Conservation (phyloP, 2,329 filamentous ascomycete genomes). For the Nothophaeocryptopus gaeumannii region DNA sequence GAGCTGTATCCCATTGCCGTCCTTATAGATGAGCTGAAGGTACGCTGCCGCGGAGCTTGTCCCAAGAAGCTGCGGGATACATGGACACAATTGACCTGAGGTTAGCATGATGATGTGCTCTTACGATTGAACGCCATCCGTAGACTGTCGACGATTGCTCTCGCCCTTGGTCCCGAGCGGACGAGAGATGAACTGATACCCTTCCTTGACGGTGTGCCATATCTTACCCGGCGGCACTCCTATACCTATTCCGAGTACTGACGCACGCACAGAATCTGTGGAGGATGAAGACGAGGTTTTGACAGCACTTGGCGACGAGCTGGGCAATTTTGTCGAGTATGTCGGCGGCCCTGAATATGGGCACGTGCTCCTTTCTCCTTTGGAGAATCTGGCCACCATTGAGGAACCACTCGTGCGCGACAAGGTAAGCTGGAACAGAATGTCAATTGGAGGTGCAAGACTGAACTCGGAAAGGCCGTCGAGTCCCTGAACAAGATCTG, state of each 20-base stretch:
- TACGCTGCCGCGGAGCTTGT: slow-evolving; percentile 44
- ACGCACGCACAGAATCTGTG: slow-evolving; percentile 73
- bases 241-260: slow-evolving; percentile 22
- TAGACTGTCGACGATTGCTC: slow-evolving; percentile 94
- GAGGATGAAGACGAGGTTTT: slow-evolving; percentile 99
- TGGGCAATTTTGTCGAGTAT: slow-evolving; percentile 95
- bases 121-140: slow-evolving; percentile 98
- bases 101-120: slow-evolving; percentile 94
- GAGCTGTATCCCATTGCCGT: slow-evolving; percentile 99
- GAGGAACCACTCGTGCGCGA: slow-evolving; percentile 96
- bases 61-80: not conserved
- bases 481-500: slow-evolving; percentile 99
- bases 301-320: slow-evolving; percentile 92
- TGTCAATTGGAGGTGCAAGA: not conserved
- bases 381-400: slow-evolving; percentile 97
- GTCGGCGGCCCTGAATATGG: slow-evolving; percentile 91
- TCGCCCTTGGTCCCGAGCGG: slow-evolving; percentile 91
- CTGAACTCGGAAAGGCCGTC: slow-evolving; percentile 67
- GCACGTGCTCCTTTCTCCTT: slow-evolving; percentile 91
- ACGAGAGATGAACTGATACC: slow-evolving; percentile 98
- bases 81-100: slow-evolving; percentile 10
- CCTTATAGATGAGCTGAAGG: slow-evolving; percentile 99
- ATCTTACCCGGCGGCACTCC: not conserved
- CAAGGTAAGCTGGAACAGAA: slow-evolving; percentile 64
- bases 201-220: slow-evolving; percentile 86